A percentile compares a stretch with the other conserved stretches of the same genome.
Evolutionary conservation across 257 asterid species (phyloP).

Genomic region (Solanum etuberosum): DNA sequence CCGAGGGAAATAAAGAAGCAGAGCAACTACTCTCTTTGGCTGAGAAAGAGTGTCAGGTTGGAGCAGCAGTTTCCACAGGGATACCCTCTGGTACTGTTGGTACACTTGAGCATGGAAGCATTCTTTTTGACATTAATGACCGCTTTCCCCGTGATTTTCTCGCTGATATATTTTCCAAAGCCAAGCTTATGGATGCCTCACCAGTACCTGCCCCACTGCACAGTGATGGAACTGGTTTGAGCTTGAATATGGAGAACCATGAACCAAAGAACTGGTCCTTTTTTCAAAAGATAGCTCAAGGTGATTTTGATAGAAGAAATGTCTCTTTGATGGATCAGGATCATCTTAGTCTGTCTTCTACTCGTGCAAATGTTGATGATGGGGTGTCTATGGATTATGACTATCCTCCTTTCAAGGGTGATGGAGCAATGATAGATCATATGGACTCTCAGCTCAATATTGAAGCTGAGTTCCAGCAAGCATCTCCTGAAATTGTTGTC

Average conservation of each 20-base stretch:
- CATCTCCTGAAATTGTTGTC: constrained; percentile 18
- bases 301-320: constrained; percentile 45
- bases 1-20: constrained; percentile 7
- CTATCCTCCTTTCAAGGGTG: constrained; percentile 25
- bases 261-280: constrained; percentile 79
- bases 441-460: constrained; percentile 22
- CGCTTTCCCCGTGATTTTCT: constrained; percentile 74
- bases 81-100: constrained; percentile 12
- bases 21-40: constrained; percentile 11
- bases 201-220: constrained; percentile 26
- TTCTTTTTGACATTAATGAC: constrained; percentile 66
- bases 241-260: constrained; percentile 55
- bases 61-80: constrained; percentile 23
- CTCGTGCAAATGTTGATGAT: constrained; percentile 33
- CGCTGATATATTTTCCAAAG: constrained; percentile 69
- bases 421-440: constrained; percentile 9
- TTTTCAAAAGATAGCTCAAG: constrained; percentile 67
- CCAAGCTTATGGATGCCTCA: constrained; percentile 20
- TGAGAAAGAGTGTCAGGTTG: constrained; percentile 21
- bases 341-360: constrained; percentile 44
- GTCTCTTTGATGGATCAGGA: constrained; percentile 92
- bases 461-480: constrained; percentile 31
- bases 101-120: constrained; percentile 41
- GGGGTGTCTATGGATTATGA: constrained; percentile 28
- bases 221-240: constrained; percentile 54